Evolutionary conservation across 345 rosid species (phyloP).

Genomic region (Eutrema japonicum): DNA sequence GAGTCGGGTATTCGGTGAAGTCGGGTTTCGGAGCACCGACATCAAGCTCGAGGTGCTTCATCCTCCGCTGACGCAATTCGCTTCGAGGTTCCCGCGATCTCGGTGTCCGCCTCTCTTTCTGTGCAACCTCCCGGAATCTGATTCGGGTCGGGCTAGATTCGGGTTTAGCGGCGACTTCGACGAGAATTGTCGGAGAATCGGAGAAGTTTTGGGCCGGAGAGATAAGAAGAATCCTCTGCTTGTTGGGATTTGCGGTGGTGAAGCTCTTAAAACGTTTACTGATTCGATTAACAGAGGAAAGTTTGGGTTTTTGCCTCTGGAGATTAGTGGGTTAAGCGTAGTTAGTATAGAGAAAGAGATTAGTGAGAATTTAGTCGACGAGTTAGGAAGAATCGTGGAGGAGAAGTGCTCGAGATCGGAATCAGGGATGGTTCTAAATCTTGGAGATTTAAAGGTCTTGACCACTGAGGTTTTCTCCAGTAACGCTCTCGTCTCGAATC

Average conservation of each 20-base stretch:
- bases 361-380: conserved; percentile 47
- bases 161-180: conserved; percentile 44
- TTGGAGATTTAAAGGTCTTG: conserved; percentile 59
- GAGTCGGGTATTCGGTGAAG: conserved; percentile 67
- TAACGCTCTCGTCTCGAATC: conserved; percentile 48
- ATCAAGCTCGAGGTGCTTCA: conserved; percentile 63
- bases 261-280: conserved; percentile 51
- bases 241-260: conserved; percentile 54
- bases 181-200: conserved; percentile 55
- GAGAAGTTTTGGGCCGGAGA: conserved; percentile 47
- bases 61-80: conserved; percentile 51
- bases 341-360: conserved; percentile 54
- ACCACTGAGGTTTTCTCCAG: conserved; percentile 31
- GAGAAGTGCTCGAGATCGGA: conserved; percentile 36
- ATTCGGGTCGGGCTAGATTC: conserved; percentile 43
- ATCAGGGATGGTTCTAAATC: conserved; percentile 52
- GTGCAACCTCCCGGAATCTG: conserved; percentile 53
- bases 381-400: conserved; percentile 42
- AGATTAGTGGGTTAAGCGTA: conserved; percentile 50
- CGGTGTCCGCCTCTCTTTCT: conserved; percentile 56
- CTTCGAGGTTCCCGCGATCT: conserved; percentile 42
- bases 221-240: conserved; percentile 57
- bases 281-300: conserved; percentile 46
- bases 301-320: conserved; percentile 46
- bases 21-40: conserved; percentile 71